Percentiles rank a stretch among this genome's conserved stretches.
phyloP scores from a whole-genome alignment of 805 yeast species.

The Cyberlindnera nakhonratchasimensis region DNA sequence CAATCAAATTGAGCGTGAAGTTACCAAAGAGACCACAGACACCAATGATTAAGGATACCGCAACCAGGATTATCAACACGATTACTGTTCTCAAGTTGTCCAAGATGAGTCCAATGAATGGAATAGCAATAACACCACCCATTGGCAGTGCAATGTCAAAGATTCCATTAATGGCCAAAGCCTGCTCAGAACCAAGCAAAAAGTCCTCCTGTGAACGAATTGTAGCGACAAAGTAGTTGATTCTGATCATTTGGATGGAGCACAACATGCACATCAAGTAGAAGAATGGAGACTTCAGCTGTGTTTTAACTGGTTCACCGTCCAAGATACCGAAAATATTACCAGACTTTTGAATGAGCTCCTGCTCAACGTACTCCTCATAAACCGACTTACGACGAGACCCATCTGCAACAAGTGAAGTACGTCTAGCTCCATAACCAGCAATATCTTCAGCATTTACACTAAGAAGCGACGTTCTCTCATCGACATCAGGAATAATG shows the following conservation, averaged over 20 bases:
- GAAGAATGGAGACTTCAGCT: constrained; percentile 66
- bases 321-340: constrained; percentile 75
- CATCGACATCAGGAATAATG: constrained; percentile 44
- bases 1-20: constrained; percentile 51
- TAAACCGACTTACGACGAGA: constrained; percentile 51
- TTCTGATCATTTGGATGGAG: constrained; percentile 83
- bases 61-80: constrained; percentile 49
- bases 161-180: constrained; percentile 59
- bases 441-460: constrained; percentile 15
- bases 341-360: constrained; percentile 49
- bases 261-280: constrained; percentile 73
- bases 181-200: constrained; percentile 52
- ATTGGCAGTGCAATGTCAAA: constrained; percentile 85
- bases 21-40: constrained; percentile 59
- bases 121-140: constrained; percentile 85
- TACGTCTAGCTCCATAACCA: constrained; percentile 10
- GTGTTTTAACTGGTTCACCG: constrained; percentile 47
- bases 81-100: constrained; percentile 68
- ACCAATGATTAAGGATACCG: constrained; percentile 62
- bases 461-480: constrained; percentile 31
- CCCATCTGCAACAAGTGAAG: constrained; percentile 22
- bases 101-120: constrained; percentile 75
- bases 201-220: constrained; percentile 77
- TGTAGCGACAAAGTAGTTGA: constrained; percentile 91
- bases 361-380: constrained; percentile 63